Conservation (phyloP, 2,329 filamentous ascomycete species). For the Cladosporium phlei region DNA sequence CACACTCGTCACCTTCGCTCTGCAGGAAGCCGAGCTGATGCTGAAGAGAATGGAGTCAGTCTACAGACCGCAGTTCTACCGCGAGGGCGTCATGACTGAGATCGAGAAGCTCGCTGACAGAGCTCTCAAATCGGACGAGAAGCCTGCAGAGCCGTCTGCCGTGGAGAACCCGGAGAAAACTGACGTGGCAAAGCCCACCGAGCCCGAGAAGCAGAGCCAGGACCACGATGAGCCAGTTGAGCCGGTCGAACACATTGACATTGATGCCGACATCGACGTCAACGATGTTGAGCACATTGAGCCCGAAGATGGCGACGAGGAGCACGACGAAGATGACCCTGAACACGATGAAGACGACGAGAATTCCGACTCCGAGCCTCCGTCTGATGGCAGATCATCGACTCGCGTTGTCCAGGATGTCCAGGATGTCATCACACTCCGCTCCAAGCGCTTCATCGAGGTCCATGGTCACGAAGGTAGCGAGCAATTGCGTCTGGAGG, state of each 20-base stretch:
- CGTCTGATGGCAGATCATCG: slow-evolving; percentile 37
- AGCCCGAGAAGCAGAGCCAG: slow-evolving; percentile 35
- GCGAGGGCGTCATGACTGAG: slow-evolving; percentile 90
- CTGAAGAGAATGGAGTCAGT: slow-evolving; percentile 78
- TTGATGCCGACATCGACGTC: slow-evolving; percentile 48
- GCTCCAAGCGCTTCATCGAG: slow-evolving; percentile 79
- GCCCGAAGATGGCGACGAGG: slow-evolving; percentile 16
- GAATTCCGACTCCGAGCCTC: slow-evolving; percentile 44
- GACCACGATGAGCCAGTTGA: slow-evolving; percentile 18
- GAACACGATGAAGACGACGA: slow-evolving; percentile 25
- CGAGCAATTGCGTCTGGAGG: slow-evolving; percentile 72
- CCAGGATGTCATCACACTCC: slow-evolving; percentile 66
- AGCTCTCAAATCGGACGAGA: slow-evolving; percentile 23
- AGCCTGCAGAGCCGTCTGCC: background rate
- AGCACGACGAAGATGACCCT: slow-evolving; percentile 21
- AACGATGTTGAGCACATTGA: slow-evolving; percentile 43
- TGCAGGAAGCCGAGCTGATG: slow-evolving; percentile 85
- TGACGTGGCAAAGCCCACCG: slow-evolving; percentile 13
- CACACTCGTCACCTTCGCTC: slow-evolving; percentile 75
- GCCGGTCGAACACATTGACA: slow-evolving; percentile 43
- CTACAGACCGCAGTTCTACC: slow-evolving; percentile 94
- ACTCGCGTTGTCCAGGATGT: slow-evolving; percentile 44
- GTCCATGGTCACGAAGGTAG: slow-evolving; percentile 74
- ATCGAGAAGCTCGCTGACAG: slow-evolving; percentile 71
- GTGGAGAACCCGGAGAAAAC: slow-evolving; percentile 5